Conservation (phyloP, 2,329 filamentous ascomycete genomes). For the Alternaria sp. region DNA sequence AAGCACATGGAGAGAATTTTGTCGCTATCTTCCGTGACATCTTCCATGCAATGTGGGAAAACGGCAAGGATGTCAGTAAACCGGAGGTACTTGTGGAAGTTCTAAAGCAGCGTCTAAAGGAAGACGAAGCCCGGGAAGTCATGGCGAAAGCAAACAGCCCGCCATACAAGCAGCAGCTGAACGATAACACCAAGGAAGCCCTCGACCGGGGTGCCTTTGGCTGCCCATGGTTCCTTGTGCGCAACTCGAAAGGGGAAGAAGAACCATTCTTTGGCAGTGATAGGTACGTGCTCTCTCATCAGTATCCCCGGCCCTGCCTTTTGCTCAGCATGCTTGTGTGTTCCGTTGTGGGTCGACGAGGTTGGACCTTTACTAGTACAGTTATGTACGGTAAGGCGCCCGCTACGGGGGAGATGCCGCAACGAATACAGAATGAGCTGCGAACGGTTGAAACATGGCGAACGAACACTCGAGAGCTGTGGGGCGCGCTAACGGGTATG, state of each 20-base stretch:
- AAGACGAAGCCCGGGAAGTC: slow-evolving; percentile 62
- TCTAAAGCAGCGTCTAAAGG: slow-evolving; percentile 56
- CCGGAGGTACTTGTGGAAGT: slow-evolving; percentile 59
- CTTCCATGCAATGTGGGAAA: slow-evolving; percentile 68
- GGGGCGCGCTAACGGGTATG: slow-evolving; percentile 16
- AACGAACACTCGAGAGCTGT: slow-evolving; percentile 2
- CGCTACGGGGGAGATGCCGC: slow-evolving; percentile 8
- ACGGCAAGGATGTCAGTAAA: slow-evolving; percentile 65
- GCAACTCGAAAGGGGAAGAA: slow-evolving; percentile 61
- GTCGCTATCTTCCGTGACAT: slow-evolving; percentile 62
- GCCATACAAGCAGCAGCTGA: slow-evolving; percentile 61
- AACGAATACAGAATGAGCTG: slow-evolving; percentile 3
- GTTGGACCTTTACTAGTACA: slow-evolving; percentile 4
- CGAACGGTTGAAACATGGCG: slow-evolving; percentile 22
- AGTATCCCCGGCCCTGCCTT: not conserved
- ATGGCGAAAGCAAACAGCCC: slow-evolving; percentile 59
- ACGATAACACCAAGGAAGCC: slow-evolving; percentile 65
- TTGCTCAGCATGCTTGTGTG: not conserved
- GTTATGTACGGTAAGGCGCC: slow-evolving; percentile 11
- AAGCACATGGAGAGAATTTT: slow-evolving; percentile 57
- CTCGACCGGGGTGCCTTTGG: slow-evolving; percentile 74
- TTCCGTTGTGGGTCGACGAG: not conserved
- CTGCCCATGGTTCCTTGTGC: slow-evolving; percentile 76
- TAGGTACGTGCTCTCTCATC: slow-evolving; percentile 51
- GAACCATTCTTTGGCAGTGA: slow-evolving; percentile 82